Evolutionary conservation across 75 land plant species (phyloP).

Genomic region (Sequoiadendron giganteum): DNA sequence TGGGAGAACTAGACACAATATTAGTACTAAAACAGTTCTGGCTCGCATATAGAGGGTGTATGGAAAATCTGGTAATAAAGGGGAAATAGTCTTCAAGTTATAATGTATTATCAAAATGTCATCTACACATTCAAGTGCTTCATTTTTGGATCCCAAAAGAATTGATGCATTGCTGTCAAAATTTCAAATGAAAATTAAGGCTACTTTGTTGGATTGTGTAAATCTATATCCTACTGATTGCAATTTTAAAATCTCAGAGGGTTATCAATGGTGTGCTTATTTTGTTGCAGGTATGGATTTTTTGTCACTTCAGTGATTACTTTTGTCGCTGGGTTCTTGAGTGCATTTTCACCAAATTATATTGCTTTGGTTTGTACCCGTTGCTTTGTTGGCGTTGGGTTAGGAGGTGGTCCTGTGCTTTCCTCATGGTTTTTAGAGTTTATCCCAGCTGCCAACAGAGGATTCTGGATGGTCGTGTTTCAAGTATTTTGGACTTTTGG

Average conservation of each 20-base stretch:
- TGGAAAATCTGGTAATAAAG: neutral
- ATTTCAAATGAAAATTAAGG: neutral
- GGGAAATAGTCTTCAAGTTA: neutral
- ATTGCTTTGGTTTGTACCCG: constrained; percentile 50
- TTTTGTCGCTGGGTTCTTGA: constrained; percentile 64
- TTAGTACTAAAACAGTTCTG: neutral
- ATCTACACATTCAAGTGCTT: neutral
- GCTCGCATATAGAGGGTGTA: neutral
- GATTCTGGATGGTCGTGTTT: constrained; percentile 87
- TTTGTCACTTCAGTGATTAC: constrained; percentile 76
- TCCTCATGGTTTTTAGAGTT: constrained; percentile 92
- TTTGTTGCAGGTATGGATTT: constrained; percentile 74
- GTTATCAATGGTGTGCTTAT: neutral
- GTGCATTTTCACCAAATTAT: constrained; percentile 79
- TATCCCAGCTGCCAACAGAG: constrained; percentile 75
- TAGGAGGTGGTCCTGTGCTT: constrained; percentile 87
- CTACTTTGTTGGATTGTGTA: neutral
- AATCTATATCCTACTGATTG: neutral
- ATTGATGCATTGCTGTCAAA: neutral
- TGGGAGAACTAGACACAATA: neutral
- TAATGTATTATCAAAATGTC: neutral
- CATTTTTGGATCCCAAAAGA: neutral
- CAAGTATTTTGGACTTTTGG: constrained; percentile 86
- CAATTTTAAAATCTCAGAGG: neutral
- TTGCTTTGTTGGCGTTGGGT: constrained; percentile 76